A percentile compares a stretch with the other conserved stretches of the same genome.
Evolutionary conservation across 192 early-diverging fungal species (phyloP).

Genomic region (Coemansia sp.): DNA sequence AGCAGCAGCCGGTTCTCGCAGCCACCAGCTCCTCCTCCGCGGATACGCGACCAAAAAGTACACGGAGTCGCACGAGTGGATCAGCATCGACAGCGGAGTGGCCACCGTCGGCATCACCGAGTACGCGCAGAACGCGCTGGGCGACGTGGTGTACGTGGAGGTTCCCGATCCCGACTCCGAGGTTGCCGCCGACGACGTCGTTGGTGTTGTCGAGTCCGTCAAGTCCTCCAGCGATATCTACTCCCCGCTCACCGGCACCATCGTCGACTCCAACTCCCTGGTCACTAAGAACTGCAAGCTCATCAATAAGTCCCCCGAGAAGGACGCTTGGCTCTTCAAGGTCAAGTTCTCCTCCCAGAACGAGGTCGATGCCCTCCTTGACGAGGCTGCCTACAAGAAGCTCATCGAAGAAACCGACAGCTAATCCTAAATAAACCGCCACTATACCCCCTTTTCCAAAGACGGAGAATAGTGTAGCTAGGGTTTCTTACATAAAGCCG

Average conservation of each 20-base stretch:
- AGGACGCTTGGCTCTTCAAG: slow-evolving; percentile 90
- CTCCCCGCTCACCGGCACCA: slow-evolving; percentile 79
- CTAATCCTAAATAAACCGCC: neutral
- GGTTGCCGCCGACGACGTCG: slow-evolving; percentile 60
- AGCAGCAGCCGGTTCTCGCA: neutral
- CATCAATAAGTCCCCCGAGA: slow-evolving; percentile 76
- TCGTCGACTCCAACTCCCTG: slow-evolving; percentile 73
- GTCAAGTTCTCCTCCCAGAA: slow-evolving; percentile 71
- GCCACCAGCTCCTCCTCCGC: slow-evolving; percentile 19
- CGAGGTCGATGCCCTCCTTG: slow-evolving; percentile 73
- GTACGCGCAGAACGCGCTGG: slow-evolving; percentile 86
- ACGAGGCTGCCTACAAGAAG: slow-evolving; percentile 67
- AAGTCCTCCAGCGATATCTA: slow-evolving; percentile 94
- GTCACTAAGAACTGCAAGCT: slow-evolving; percentile 71
- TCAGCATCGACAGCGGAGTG: slow-evolving; percentile 68
- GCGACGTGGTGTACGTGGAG: slow-evolving; percentile 94
- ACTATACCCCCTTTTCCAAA: too few relatives aligned
- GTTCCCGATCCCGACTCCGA: slow-evolving; percentile 68
- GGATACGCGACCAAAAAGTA: slow-evolving; percentile 64
- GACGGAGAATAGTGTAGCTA: too few relatives aligned
- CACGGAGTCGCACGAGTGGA: slow-evolving; percentile 93
- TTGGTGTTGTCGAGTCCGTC: slow-evolving; percentile 91
- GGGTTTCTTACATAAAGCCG: too few relatives aligned
- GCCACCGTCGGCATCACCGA: slow-evolving; percentile 92
- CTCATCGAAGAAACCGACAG: slow-evolving; percentile 51